Base-by-base conservation (phyloP, 257 asterid species). In the Forsythia viridissima region DNA sequence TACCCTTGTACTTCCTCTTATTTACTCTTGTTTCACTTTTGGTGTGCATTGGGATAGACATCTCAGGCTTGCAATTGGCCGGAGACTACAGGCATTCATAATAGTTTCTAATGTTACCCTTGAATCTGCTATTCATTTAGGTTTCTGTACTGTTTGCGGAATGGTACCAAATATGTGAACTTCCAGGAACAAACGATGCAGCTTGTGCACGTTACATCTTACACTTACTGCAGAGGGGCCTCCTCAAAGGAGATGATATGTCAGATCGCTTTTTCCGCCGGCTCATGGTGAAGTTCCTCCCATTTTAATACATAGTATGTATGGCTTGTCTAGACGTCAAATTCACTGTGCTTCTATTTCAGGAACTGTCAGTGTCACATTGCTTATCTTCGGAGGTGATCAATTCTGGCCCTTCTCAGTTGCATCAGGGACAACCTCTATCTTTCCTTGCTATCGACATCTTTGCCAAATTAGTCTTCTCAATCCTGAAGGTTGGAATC, bases 391-490 rank as follows among this genome's bases (percentile, higher is more conserved):
- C 97, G 46, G 99, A 96, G 91, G 96, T 83, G 73, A 89, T 88
- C 37, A 90, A 83, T 80, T 85, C 99, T 41, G 83, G 85, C 75
- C 81, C 98, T 84, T 76, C 94, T 73, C 97, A 84, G 71, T 83
- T 94, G 43, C 91, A 85, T 81, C 96, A 87, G 77, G 90, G 85
- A 40, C 98, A 91, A 80, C 87, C 92, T 18, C 72, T 93, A 76
- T 93, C 99, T 3, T 96, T 93, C 89, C 97, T 96, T 82, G 99
- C 99, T 44, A 96, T 96, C 66, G 98, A 96, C 82, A 93, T 92
- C 77, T 96, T 86, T 77, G 94, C 98, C 5, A 96, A 96, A 83
- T 78, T 96, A 65, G 94, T 92, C 24, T 92, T 84, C 88, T 90
- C 99, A 13, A 85, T 93, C 78, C 86, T 96, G 88, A 96, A 92